A percentile compares a stretch with the other conserved stretches of the same genome.
phyloP scores from a whole-genome alignment of 1,139 yeast species.

The Taphrina wiesneri region DNA sequence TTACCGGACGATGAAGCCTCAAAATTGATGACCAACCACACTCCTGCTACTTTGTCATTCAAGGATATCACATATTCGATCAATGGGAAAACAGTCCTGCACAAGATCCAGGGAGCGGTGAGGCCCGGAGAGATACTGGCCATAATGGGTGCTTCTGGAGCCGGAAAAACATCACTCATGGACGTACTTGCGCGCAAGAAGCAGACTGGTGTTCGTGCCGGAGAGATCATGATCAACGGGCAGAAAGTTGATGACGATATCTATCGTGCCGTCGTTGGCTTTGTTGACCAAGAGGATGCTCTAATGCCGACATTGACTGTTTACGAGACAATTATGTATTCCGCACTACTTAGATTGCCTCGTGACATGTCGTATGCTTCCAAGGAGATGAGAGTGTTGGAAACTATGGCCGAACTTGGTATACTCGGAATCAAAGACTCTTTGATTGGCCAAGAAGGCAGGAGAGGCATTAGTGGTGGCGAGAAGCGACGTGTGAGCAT shows the following conservation, averaged over 20 bases:
- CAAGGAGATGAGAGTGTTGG: constrained; percentile 76
- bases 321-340: constrained; percentile 87
- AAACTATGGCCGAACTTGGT: constrained; percentile 80
- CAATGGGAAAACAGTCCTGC: constrained; percentile 57
- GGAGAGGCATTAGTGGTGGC: constrained; percentile 93
- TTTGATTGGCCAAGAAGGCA: constrained; percentile 82
- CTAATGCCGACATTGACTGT: constrained; percentile 90
- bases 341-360: constrained; percentile 86
- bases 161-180: constrained; percentile 90
- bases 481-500: constrained; percentile 86
- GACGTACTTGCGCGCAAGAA: constrained; percentile 88
- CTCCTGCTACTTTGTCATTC: constrained; percentile 78
- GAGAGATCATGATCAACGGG: constrained; percentile 76
- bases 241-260: constrained; percentile 46
- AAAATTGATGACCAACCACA: constrained; percentile 53
- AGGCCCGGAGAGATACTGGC: constrained; percentile 89
- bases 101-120: constrained; percentile 69
- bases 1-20: constrained; percentile 47
- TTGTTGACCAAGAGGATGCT: constrained; percentile 96
- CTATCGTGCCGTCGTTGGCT: constrained; percentile 74
- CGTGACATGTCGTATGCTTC: constrained; percentile 68
- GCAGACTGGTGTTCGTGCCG: constrained; percentile 69
- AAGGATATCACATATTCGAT: constrained; percentile 68
- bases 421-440: constrained; percentile 80
- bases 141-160: constrained; percentile 98